Percentiles rank a stretch among this genome's conserved stretches.
These are phyloP conservation scores for Pestalotiopsis sp. DNA, from an alignment of 2,329 filamentous ascomycete genomes.

Conservation along the genomic window DNA sequence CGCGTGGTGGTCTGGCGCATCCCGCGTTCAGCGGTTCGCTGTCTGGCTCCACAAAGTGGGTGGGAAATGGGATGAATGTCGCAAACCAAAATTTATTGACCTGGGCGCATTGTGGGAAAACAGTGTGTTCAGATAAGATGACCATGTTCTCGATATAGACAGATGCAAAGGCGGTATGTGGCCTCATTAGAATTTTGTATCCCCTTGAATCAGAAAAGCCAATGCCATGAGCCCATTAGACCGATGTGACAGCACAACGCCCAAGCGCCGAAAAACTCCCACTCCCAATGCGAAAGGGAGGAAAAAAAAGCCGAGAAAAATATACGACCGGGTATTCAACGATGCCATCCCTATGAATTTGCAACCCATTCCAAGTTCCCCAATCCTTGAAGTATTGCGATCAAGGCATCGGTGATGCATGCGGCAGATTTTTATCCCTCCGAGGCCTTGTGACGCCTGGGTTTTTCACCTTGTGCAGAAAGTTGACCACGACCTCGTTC, in stretches of 20 bases:
- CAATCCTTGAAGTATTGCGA: neutral
- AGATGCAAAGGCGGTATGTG: neutral
- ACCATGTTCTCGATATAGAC: neutral
- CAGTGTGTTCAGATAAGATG: neutral
- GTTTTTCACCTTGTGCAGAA: conserved; percentile 70
- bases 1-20: neutral
- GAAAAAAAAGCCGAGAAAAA: neutral
- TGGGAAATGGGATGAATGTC: neutral
- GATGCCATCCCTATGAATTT: neutral
- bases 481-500: conserved; percentile 80
- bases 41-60: neutral
- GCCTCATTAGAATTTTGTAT: neutral
- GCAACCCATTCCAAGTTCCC: neutral
- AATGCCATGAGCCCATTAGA: neutral
- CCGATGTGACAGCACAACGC: neutral
- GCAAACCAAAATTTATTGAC: neutral
- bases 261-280: conserved; percentile 1
- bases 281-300: neutral
- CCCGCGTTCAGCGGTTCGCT: neutral
- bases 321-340: neutral
- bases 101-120: neutral
- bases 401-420: conserved; percentile 34
- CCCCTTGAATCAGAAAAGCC: neutral
- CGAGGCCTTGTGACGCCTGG: conserved; percentile 45
- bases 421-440: conserved; percentile 31